phyloP scores from a whole-genome alignment of 306 rosid species.

The Pueraria montana region DNA sequence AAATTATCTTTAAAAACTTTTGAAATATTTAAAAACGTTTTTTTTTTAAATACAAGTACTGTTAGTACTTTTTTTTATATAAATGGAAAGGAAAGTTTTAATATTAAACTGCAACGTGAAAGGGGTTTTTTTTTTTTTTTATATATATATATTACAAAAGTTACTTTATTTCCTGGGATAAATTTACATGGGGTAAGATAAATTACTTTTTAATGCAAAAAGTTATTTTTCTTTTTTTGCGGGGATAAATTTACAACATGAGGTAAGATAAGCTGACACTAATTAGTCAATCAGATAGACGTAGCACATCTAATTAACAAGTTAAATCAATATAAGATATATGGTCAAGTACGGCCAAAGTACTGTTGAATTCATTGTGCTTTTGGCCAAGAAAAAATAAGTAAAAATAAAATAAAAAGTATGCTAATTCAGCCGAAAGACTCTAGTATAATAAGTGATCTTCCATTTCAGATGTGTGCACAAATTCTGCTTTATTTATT shows the following conservation, averaged over 20 bases:
- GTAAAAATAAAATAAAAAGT: not conserved
- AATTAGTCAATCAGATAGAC: not conserved
- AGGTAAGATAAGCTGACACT: not conserved
- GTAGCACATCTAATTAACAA: not conserved
- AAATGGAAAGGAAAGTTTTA: no score
- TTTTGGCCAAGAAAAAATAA: not conserved
- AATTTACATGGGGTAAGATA: not conserved
- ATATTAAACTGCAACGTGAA: no score
- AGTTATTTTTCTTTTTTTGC: not conserved
- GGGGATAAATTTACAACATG: not conserved
- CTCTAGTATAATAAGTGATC: constrained; percentile 14
- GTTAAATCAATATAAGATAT: not conserved
- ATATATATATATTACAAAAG: no score
- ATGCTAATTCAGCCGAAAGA: constrained; percentile 36
- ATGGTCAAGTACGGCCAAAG: constrained; percentile 19
- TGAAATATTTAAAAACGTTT: no score
- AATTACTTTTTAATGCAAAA: not conserved
- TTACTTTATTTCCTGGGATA: not conserved
- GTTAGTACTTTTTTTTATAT: no score
- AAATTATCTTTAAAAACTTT: no score
- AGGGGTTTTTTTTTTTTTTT: no score
- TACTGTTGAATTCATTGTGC: no score
- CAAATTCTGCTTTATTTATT: constrained; percentile 18
- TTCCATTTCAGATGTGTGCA: constrained; percentile 31
- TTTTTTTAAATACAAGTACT: no score